phyloP scores from a whole-genome alignment of 306 rosid species.

The Trifolium fragiferum region DNA sequence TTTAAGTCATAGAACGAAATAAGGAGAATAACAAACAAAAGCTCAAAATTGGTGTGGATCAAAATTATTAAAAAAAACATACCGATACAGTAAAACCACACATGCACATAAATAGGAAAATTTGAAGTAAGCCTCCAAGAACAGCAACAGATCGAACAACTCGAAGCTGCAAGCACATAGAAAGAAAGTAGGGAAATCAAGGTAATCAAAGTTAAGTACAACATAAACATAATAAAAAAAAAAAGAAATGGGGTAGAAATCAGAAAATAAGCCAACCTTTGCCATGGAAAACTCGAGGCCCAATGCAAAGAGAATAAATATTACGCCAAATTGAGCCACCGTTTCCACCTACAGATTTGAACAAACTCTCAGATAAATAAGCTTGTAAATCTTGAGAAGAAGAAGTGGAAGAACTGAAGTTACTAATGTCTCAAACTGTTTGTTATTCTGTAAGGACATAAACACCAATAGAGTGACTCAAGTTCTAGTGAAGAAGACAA shows the following conservation, averaged over 20 bases:
- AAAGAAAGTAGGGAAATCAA: constrained; percentile 13
- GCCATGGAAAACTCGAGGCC: constrained; percentile 88
- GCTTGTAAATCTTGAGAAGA: constrained; percentile 1
- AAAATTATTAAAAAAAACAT: constrained; percentile 50
- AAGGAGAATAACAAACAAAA: constrained; percentile 37
- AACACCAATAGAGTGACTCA: constrained; percentile 20
- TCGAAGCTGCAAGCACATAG: constrained; percentile 69
- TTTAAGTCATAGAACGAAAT: constrained; percentile 15
- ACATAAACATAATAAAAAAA: constrained; percentile 18
- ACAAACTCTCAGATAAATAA: constrained; percentile 17
- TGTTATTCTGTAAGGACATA: constrained; percentile 24
- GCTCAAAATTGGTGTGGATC: constrained; percentile 16
- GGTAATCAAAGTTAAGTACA: constrained; percentile 22
- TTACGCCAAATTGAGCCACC: constrained; percentile 99
- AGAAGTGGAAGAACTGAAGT: constrained; percentile 11
- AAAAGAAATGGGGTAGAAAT: constrained; percentile 18
- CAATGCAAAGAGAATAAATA: constrained; percentile 95
- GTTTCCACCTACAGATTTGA: constrained; percentile 85
- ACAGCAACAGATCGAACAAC: constrained; percentile 93
- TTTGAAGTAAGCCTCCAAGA: constrained; percentile 93
- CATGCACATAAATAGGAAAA: constrained; percentile 90
- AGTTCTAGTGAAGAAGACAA: constrained; percentile 25
- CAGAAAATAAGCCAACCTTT: constrained; percentile 63
- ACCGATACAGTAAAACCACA: constrained; percentile 87
- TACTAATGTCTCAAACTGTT: constrained; percentile 9